Base-by-base conservation (phyloP, 2,329 filamentous ascomycete species). In the Lasiodiplodia hormozganensis region DNA sequence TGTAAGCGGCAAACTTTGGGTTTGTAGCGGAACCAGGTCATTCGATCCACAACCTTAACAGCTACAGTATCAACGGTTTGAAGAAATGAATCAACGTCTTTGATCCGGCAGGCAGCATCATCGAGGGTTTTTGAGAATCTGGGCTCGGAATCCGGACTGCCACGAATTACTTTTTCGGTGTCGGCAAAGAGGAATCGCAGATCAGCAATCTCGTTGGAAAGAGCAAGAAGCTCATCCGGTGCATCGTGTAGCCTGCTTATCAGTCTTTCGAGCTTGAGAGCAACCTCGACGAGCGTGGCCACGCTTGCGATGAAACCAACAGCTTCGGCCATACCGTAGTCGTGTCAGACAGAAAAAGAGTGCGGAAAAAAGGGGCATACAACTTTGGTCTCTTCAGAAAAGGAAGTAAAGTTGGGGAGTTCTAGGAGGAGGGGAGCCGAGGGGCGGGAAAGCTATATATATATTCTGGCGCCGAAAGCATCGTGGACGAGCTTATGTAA, bases 251-350 rank as follows among this genome's bases (percentile, higher is more conserved):
- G 36, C 38, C 23, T 21, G 62, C 36, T 56, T 11, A 47, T 28
- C 31, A 65, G 62, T 11, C 12, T 56, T n/a, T 23, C 4, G 1
- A 65, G 51, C 36, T 34, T 65, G 49, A 56, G 34, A 14, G 62
- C 49, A 11, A 31, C 49, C 34, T 65, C 36, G 8, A 11, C 16
- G 16, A 65, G 52, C 10, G 62, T 56, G 51, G 34, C 34, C 2
- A 65, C 34, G 62, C 62, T 65, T 14, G 62, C 51, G 11, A 54
- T 21, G n/a, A 65, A 51, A 23, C 62, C 51, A 16, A 65, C 51
- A 8, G n/a, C 16, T 14, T 65, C 51, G 11, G 62, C 62, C 51
- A 65, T 64, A 14, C 12, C 7, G 34, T 18, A 12, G 12, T 10
- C 11, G 23, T 38, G 2, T 49, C 4, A 18, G 8, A 11, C 14